Base-by-base conservation (phyloP, 345 rosid genomes). In the Iberis pinnata region DNA sequence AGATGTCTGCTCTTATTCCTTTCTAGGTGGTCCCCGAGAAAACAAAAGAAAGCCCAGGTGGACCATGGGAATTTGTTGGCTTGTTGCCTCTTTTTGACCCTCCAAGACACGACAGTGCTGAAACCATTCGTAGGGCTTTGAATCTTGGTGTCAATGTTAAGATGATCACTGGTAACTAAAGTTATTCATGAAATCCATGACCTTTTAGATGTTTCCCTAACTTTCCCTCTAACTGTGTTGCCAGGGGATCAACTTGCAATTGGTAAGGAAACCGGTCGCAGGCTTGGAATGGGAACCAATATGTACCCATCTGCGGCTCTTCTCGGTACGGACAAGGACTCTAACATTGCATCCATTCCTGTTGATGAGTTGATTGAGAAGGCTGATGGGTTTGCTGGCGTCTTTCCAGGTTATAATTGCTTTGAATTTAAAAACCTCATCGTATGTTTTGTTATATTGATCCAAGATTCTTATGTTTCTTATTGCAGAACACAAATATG, bases 261-360 rank as follows among this genome's bases (percentile, higher is more conserved):
- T 45, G 97, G 71, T 35, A 86, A 89, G 72, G 97, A 89, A 65
- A 86, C 97, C 9, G 95, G 95, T 24, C 89, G 97, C 58, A 73
- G 97, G 27, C 97, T 89, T 35, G 97, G 97, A 53, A 89, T 89
- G 97, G 97, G 97, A 18, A 77, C 90, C 54, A 89, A 89, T 70
- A 86, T 89, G 95, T 86, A 89, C 51, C 97, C 94, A 18, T 86
- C 97, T 42, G 75, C 94, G 25, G 80, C 94, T 67, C 78, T 89
- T 70, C 84, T 88, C 7, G 86, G 94, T 16, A 82, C 80, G 19
- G 58, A 68, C 57, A 88, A 80, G 72, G 75, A 75, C 49, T 64
- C 52, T 8, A 63, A 56, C 49, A 35, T 87, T 53, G 77, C 70
- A 32, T 70, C 65, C 42, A 46, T 83, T 11, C 80, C 87, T 24